Conservation (phyloP, 2,329 filamentous ascomycete species). For the Sclerotinia nivalis region DNA sequence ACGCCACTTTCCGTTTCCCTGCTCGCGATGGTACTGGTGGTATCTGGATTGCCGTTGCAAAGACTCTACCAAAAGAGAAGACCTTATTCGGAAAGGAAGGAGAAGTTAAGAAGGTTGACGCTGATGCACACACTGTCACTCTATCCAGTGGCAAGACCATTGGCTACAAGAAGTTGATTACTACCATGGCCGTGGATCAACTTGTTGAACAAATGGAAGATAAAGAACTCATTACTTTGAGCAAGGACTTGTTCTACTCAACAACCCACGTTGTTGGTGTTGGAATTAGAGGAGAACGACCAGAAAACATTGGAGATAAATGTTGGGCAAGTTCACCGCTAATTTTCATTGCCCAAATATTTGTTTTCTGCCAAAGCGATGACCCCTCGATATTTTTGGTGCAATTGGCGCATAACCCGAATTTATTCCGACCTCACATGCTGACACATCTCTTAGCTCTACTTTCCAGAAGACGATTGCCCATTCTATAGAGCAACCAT, state of each 20-base stretch:
- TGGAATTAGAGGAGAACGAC: conserved; percentile 85
- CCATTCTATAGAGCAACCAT: conserved; percentile 99
- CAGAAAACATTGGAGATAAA: conserved; percentile 97
- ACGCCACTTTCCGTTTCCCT: conserved; percentile 97
- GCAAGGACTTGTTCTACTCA: conserved; percentile 94
- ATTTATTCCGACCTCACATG: not conserved
- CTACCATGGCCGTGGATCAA: conserved; percentile 93
- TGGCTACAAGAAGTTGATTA: conserved; percentile 88
- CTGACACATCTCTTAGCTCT: conserved; percentile 60
- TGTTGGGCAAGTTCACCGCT: conserved; percentile 71
- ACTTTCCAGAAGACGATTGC: conserved; percentile 99
- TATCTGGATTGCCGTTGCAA: conserved; percentile 97
- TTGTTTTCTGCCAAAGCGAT: conserved; percentile 15
- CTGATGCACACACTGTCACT: conserved; percentile 77
- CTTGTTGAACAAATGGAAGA: conserved; percentile 86
- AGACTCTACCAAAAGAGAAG: conserved; percentile 90
- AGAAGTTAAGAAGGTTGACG: conserved; percentile 83
- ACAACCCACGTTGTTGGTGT: conserved; percentile 97
- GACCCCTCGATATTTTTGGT: conserved; percentile 11
- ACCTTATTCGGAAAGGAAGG: conserved; percentile 85
- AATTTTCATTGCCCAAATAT: not conserved
- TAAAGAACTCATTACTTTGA: conserved; percentile 76
- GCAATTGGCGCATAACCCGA: not conserved
- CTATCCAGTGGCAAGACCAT: conserved; percentile 84
- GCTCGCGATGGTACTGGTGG: conserved; percentile 93